phyloP scores from a whole-genome alignment of 306 rosid species.

The Prunus mira region DNA sequence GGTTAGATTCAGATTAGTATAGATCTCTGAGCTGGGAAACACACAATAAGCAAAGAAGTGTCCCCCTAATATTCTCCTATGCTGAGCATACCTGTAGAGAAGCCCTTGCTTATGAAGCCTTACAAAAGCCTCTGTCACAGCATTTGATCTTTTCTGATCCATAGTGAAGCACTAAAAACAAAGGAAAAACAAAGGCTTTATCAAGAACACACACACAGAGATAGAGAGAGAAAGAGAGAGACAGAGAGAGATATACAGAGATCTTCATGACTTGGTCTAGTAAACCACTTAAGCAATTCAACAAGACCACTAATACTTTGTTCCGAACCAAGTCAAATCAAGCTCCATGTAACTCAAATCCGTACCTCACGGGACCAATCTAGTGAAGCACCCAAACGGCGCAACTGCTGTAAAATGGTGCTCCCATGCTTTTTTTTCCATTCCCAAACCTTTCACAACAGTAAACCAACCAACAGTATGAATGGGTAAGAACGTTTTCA shows the following conservation, averaged over 20 bases:
- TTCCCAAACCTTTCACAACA: conserved; percentile 73
- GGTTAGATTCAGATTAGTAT: not conserved
- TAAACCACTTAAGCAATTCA: not conserved
- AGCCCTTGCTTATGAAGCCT: conserved; percentile 69
- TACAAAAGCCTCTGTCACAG: conserved; percentile 90
- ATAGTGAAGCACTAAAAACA: conserved; percentile 74
- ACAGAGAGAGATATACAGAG: too few species aligned
- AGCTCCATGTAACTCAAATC: conserved; percentile 3
- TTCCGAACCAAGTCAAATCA: not conserved
- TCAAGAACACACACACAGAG: not conserved
- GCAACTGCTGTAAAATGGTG: conserved; percentile 74
- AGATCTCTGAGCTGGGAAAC: not conserved
- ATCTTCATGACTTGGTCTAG: not conserved
- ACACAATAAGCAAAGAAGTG: not conserved
- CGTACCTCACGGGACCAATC: conserved; percentile 98
- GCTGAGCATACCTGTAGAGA: conserved; percentile 65
- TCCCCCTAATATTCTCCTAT: not conserved
- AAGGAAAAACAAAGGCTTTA: not conserved
- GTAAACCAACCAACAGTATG: conserved; percentile 16
- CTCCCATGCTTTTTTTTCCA: conserved; percentile 82
- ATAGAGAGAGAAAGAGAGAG: not conserved
- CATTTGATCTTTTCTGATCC: conserved; percentile 84
- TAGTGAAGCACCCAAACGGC: conserved; percentile 84
- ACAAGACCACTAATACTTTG: not conserved
- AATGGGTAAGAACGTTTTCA: conserved; percentile 12